These are phyloP conservation scores for Penicillium ochrochloron DNA, from an alignment of 495 filamentous ascomycete species.

Conservation along the genomic window DNA sequence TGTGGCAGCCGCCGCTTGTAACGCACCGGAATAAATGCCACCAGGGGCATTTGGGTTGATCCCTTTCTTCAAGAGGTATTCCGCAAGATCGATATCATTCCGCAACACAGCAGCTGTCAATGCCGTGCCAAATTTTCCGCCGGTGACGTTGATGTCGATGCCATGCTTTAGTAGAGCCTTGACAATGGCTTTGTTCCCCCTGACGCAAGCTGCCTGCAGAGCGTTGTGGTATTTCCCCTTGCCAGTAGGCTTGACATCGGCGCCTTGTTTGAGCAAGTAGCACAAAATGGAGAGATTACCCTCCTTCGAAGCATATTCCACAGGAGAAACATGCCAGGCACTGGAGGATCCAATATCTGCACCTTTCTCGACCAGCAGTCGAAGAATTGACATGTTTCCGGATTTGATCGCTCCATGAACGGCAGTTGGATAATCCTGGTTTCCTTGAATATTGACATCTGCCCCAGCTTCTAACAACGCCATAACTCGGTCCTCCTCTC, in stretches of 20 bases:
- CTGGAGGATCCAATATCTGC: not conserved
- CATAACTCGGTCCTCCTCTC: not conserved
- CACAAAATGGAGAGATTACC: not conserved
- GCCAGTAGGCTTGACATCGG: not conserved
- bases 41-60: not conserved
- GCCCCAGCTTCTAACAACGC: not conserved
- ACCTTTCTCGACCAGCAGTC: not conserved
- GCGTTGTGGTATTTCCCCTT: slow-evolving; percentile 1
- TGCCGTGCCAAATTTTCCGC: not conserved
- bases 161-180: not conserved
- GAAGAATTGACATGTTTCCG: not conserved
- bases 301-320: not conserved
- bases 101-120: not conserved
- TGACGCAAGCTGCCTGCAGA: not conserved
- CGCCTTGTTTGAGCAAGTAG: not conserved
- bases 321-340: not conserved
- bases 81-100: not conserved
- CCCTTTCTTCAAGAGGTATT: slow-evolving; percentile 1
- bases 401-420: not conserved
- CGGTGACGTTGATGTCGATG: not conserved
- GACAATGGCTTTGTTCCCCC: not conserved
- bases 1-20: not conserved
- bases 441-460: slow-evolving; percentile 1
- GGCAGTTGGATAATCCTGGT: not conserved
- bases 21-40: not conserved